Base-by-base conservation (phyloP, 139 green algal genomes). In the Tetradesmus obliquus region DNA sequence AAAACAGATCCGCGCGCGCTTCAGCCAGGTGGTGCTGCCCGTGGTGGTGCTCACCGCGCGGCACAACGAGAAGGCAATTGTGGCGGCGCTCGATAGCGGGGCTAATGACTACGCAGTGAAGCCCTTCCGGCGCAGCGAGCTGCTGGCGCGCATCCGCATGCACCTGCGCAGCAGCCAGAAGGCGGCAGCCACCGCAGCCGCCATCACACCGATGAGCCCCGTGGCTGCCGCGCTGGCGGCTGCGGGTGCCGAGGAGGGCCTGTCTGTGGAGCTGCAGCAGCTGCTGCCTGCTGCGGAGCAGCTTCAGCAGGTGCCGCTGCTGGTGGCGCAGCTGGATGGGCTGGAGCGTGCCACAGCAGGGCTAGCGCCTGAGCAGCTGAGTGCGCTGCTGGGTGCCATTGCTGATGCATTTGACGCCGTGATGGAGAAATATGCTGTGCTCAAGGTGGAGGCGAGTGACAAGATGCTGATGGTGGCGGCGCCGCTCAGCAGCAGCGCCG, bases 101-200 rank as follows among this genome's bases (percentile, higher is more conserved):
- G 93, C 93, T 10, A 95, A 95, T 79, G 94, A 94, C 45, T 96
- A 96, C 84, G 93, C 94, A 2, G 92, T 91, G 60, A 96, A 96
- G 88, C 94, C 94, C 4, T 95, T 96, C 90, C 91, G 92, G 82
- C 88, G 91, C 17, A 82, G 84, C 10, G 94, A 95, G 84, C 92
- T 96, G 4, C 74, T 96, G 17, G 93, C 93, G 0, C 87, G 94
- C 55, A 94, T 96, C 66, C 93, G 93, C 58, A 91, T 94, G 88
- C 93, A 96, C 81, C 84, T 96, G 58, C 93, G 94, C 74, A 86
- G 83, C 72, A 90, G 72, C 81, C 81, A 92, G 81, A 55, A 66
- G 22, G 60, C 74, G 3, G 80, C 60, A 22, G 66, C 80, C 10
- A 57, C 80, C 9, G 89, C 66, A 57, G 80, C 58, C 1, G 79